Percentiles rank a stretch among this genome's conserved stretches.
Conservation (phyloP, 768 basidiomycete genomes). For the Leccinum uliginosum region DNA sequence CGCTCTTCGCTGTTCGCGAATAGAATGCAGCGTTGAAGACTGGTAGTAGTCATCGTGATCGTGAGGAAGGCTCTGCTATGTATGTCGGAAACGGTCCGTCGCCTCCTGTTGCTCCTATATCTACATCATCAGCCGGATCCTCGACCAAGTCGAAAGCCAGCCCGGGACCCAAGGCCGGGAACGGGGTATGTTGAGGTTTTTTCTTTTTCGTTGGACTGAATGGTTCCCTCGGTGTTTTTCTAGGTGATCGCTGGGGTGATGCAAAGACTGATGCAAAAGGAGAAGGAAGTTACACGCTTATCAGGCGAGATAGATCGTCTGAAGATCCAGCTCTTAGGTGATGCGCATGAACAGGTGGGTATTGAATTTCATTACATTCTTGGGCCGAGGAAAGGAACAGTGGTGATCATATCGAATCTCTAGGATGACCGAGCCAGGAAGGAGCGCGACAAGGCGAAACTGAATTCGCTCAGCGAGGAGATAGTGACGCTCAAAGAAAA, state of each 20-base stretch:
- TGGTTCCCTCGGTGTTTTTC: neutral
- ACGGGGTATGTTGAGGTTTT: conserved; percentile 48
- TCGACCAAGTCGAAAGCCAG: conserved; percentile 31
- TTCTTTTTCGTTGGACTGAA: neutral
- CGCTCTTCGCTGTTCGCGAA: neutral
- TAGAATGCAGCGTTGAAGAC: conserved; percentile 9
- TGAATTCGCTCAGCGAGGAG: conserved; percentile 71
- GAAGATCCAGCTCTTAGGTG: conserved; percentile 53
- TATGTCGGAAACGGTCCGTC: conserved; percentile 2
- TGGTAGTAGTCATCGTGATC: neutral
- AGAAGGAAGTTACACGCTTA: conserved; percentile 76
- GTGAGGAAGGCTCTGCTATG: conserved; percentile 15
- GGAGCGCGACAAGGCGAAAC: conserved; percentile 71
- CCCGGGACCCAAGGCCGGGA: conserved; percentile 40
- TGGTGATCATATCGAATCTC: neutral
- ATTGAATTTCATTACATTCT: neutral
- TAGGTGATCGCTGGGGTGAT: conserved; percentile 70
- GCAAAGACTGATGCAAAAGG: conserved; percentile 77
- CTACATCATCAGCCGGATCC: neutral
- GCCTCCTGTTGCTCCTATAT: neutral
- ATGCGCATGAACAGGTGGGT: conserved; percentile 57
- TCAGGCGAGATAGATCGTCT: conserved; percentile 68
- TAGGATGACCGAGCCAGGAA: conserved; percentile 73
- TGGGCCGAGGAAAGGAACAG: neutral
- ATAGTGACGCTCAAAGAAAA: conserved; percentile 64